Conservation (phyloP, 1,139 yeast genomes). For the Nakaseomyces delphensis region DNA sequence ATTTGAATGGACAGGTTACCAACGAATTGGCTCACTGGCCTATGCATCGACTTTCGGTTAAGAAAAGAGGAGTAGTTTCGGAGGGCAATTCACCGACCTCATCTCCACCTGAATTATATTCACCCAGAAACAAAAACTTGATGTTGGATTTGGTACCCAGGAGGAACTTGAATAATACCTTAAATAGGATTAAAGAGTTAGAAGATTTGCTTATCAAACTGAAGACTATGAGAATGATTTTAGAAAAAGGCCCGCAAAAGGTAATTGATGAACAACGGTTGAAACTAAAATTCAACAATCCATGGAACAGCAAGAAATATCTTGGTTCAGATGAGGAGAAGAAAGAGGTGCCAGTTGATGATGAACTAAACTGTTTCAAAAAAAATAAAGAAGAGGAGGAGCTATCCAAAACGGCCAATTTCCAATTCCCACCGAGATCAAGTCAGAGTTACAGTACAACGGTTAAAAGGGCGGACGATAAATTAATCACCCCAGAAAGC, state of each 20-base stretch:
- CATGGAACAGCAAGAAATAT: not conserved
- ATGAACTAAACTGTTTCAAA: not conserved
- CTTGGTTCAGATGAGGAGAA: not conserved
- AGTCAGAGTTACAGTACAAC: not conserved
- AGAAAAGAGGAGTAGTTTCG: not conserved
- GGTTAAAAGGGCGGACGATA: not conserved
- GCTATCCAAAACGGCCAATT: not conserved
- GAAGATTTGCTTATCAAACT: not conserved
- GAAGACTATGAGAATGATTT: not conserved
- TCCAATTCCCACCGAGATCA: slow-evolving; percentile 6
- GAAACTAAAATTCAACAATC: not conserved
- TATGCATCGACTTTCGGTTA: not conserved
- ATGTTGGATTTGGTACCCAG: not conserved
- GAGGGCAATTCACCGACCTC: not conserved
- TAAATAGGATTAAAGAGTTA: not conserved
- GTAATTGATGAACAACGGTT: not conserved
- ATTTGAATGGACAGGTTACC: not conserved
- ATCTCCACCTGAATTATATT: not conserved
- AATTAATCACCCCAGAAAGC: not conserved
- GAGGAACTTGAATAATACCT: not conserved
- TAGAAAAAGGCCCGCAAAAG: not conserved
- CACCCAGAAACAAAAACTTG: not conserved
- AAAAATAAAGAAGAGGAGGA: not conserved
- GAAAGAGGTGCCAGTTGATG: not conserved
- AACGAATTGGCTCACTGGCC: slow-evolving; percentile 2